Evolutionary conservation across 2,329 filamentous ascomycete species (phyloP).

Genomic region (Zymoseptoria pseudotritici): DNA sequence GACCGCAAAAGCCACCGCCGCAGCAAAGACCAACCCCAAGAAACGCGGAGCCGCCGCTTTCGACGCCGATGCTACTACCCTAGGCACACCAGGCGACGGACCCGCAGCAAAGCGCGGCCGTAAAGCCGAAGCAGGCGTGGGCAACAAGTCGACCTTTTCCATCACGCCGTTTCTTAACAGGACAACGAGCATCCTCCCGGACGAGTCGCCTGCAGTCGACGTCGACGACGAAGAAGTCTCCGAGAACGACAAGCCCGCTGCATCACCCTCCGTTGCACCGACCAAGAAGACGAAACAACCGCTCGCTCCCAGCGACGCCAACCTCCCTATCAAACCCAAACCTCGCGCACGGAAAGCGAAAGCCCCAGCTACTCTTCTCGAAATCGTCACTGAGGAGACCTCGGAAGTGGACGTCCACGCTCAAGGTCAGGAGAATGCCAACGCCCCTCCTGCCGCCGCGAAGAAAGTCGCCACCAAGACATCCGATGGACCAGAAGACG

Average conservation of each 20-base stretch:
- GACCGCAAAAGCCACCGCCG: conserved; percentile 27
- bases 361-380: conserved; percentile 30
- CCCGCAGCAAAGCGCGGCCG: conserved; percentile 40
- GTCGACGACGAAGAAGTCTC: conserved; percentile 26
- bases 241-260: conserved; percentile 20
- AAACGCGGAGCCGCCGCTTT: conserved; percentile 38
- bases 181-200: conserved; percentile 51
- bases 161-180: conserved; percentile 89
- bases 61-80: conserved; percentile 40
- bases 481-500: conserved; percentile 27
- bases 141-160: conserved; percentile 86
- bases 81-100: conserved; percentile 44
- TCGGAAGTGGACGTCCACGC: conserved; percentile 30
- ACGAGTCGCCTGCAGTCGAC: conserved; percentile 30
- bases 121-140: conserved; percentile 52
- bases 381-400: conserved; percentile 38
- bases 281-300: conserved; percentile 33
- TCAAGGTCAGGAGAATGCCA: conserved; percentile 32
- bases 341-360: conserved; percentile 33
- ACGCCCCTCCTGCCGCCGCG: conserved; percentile 8
- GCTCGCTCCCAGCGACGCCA: conserved; percentile 38
- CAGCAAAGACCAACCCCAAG: conserved; percentile 21
- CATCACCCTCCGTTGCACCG: conserved; percentile 21
- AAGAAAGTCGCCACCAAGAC: conserved; percentile 36
- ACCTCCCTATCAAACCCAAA: conserved; percentile 33